Percentiles rank a stretch among this genome's conserved stretches.
Conservation (phyloP, 176 grass and related monocot genomes). For the Zoysia japonica region DNA sequence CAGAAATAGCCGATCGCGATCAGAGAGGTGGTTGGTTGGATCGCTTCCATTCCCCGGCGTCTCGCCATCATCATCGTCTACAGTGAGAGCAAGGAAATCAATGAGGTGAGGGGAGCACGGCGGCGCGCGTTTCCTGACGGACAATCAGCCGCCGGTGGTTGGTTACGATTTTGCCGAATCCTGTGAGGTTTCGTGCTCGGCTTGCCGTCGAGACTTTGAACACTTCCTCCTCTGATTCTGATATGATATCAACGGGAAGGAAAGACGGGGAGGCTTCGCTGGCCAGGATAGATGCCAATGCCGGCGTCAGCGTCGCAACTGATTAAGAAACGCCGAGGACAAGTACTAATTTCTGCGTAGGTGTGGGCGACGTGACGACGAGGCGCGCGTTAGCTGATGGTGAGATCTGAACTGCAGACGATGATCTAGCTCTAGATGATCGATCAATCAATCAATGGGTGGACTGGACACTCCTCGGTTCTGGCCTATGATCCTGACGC, state of each 20-base stretch:
- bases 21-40: neutral
- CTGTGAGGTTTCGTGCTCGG: slow-evolving; percentile 34
- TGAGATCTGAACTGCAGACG: slow-evolving; percentile 17
- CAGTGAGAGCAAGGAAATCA: neutral
- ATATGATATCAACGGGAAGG: neutral
- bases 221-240: neutral
- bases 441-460: neutral
- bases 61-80: neutral
- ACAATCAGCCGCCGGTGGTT: slow-evolving; percentile 3
- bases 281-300: neutral
- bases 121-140: slow-evolving; percentile 8
- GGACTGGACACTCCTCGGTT: neutral
- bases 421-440: neutral
- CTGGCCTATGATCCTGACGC: neutral
- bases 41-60: neutral
- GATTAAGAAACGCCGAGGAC: slow-evolving; percentile 27
- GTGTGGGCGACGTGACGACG: slow-evolving; percentile 19
- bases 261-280: neutral
- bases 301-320: slow-evolving; percentile 21
- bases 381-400: neutral
- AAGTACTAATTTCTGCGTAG: slow-evolving; percentile 6
- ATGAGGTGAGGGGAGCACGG: slow-evolving; percentile 21
- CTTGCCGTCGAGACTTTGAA: neutral
- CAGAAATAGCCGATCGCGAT: neutral
- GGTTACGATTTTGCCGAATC: neutral